phyloP scores from a whole-genome alignment of 345 rosid species.

The Cardamine chenopodiifolia region DNA sequence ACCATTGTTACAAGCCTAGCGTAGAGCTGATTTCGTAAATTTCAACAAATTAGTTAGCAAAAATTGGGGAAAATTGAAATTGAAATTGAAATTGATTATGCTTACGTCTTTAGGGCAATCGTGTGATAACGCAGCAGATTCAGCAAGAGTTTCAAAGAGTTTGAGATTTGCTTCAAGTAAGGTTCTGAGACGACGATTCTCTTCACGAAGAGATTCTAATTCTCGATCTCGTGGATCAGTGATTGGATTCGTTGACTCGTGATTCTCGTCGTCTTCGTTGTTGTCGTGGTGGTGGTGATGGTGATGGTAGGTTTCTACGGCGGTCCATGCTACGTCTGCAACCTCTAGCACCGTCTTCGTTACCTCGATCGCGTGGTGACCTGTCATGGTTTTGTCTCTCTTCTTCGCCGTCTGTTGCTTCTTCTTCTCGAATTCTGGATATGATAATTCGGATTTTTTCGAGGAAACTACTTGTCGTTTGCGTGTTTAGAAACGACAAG shows the following conservation, averaged over 20 bases:
- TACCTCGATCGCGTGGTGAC: conserved; percentile 71
- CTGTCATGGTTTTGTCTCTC: conserved; percentile 45
- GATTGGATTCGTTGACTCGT: conserved; percentile 21
- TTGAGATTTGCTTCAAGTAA: conserved; percentile 74
- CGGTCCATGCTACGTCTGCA: conserved; percentile 92
- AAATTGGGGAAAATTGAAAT: background rate
- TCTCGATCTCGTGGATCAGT: conserved; percentile 48
- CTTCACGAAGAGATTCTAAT: conserved; percentile 61
- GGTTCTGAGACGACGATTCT: conserved; percentile 65
- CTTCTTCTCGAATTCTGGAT: conserved; percentile 21
- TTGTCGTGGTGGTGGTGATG: conserved; percentile 42
- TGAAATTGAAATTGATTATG: background rate
- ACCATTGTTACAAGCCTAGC: conserved; percentile 65
- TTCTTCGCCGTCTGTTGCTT: conserved; percentile 23
- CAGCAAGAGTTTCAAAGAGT: conserved; percentile 68
- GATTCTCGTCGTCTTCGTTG: conserved; percentile 1
- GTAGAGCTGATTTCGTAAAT: conserved; percentile 47
- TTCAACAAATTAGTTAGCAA: background rate
- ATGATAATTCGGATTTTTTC: conserved; percentile 11
- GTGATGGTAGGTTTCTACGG: conserved; percentile 67
- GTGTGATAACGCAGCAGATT: conserved; percentile 57
- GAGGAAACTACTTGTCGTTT: conserved; percentile 33
- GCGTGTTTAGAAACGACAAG: conserved; percentile 40
- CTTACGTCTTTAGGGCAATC: conserved; percentile 88
- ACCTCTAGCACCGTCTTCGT: conserved; percentile 95